Conservation (phyloP, 169 alveolate species). For the Plasmodium gonderi region DNA sequence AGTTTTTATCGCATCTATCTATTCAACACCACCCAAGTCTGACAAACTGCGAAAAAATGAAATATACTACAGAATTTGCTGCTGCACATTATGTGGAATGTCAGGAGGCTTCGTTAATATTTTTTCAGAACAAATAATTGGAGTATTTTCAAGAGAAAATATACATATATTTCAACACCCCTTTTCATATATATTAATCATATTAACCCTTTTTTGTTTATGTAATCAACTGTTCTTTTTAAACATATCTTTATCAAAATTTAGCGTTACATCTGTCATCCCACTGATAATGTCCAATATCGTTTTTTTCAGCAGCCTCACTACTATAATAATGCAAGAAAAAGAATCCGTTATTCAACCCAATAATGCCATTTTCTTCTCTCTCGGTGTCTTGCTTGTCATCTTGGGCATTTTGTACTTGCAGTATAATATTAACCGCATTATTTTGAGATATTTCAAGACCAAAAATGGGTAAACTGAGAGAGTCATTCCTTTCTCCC, state of each 20-base stretch:
- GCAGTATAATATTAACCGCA: slow-evolving; percentile 52
- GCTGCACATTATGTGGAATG: slow-evolving; percentile 53
- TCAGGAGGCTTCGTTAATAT: slow-evolving; percentile 70
- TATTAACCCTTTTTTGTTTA: slow-evolving; percentile 38
- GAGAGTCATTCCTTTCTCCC: background rate
- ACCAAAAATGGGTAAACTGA: background rate
- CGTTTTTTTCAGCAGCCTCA: slow-evolving; percentile 44
- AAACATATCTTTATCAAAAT: slow-evolving; percentile 31
- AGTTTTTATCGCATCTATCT: slow-evolving; percentile 16
- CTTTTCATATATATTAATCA: slow-evolving; percentile 19
- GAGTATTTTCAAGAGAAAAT: slow-evolving; percentile 22
- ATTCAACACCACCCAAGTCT: background rate
- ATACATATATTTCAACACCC: slow-evolving; percentile 25
- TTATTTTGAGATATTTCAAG: background rate
- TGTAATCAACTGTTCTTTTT: slow-evolving; percentile 45
- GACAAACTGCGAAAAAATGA: background rate
- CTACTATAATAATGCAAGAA: slow-evolving; percentile 41
- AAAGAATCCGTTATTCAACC: background rate
- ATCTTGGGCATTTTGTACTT: slow-evolving; percentile 43
- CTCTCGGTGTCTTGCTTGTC: slow-evolving; percentile 40
- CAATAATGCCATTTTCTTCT: slow-evolving; percentile 1
- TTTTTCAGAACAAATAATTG: slow-evolving; percentile 60
- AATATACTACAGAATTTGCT: slow-evolving; percentile 41
- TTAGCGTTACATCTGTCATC: slow-evolving; percentile 56
- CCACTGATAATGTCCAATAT: slow-evolving; percentile 59